Base-by-base conservation (phyloP, 169 alveolate genomes). In the Plasmodium gonderi region DNA sequence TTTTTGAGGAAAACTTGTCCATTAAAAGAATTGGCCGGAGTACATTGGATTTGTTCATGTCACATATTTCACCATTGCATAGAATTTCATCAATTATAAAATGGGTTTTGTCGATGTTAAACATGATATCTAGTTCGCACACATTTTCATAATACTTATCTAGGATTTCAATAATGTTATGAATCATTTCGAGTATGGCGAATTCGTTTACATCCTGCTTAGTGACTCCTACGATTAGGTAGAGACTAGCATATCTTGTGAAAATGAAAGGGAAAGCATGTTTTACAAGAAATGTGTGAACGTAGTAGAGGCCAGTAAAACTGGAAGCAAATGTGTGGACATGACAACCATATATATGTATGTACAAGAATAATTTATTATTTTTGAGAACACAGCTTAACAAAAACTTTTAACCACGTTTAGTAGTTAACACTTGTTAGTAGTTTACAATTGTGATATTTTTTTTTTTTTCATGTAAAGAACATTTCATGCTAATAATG, bases 141-240 rank as follows among this genome's bases (percentile, higher is more conserved):
- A 96, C 99, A 87, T 98, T 98, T 94, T 98, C 99, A 83, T 99
- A 99, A 95, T 98, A 99, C 80, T 97, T 98, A 92, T 99, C 99
- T 78, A 99, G 94, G 12, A 99, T 98, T 94, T 98, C 99, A 1
- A 99, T 99, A 17, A 99, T 94, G 92, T 98, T 98, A 95, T 99
- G 99, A 60, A 99, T 98, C 95, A 99, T 98, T 94, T 99, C 99
- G 51, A 97, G 96, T 69, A 98, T 95, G 11, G 99, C 98, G 72
- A 99, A 96, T 95, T 99, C 99, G 93, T 99, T 99, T 93, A 96
- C 96, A 51, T 95, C 97, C 29, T 80, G 95, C 45, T 81, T 69
- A 2, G 95, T 44, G 23, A 93, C 90, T 1, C 99, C 99, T 75
- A 98, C 96, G 36, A 99, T 98, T 92, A 99, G 97, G 95, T 98